These are phyloP conservation scores for Colletotrichum sp. DNA, from an alignment of 2,329 filamentous ascomycete genomes.

Conservation along the genomic window DNA sequence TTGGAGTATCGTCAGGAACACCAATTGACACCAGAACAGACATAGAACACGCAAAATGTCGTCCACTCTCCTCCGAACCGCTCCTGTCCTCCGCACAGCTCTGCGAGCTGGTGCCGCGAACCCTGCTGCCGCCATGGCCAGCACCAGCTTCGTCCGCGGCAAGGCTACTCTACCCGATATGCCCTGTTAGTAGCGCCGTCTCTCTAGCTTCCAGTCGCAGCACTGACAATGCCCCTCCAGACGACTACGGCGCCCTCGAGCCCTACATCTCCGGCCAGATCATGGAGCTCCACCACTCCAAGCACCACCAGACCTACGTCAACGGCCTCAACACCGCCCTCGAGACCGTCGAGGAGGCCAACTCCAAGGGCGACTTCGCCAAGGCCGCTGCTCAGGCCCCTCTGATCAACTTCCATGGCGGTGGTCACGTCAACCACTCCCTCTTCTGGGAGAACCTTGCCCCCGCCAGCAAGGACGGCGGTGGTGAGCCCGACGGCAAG, in stretches of 20 bases:
- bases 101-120: conserved; percentile 71
- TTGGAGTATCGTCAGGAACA: background rate
- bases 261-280: conserved; percentile 83
- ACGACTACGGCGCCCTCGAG: conserved; percentile 97
- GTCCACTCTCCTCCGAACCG: conserved; percentile 74
- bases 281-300: conserved; percentile 95
- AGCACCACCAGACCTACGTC: conserved; percentile 94
- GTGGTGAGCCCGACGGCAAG: conserved; percentile 64
- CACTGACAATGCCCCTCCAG: conserved; percentile 48
- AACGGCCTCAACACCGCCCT: conserved; percentile 83
- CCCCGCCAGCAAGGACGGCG: conserved; percentile 65
- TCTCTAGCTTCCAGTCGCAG: background rate
- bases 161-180: conserved; percentile 96
- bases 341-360: conserved; percentile 72
- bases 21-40: background rate
- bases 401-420: conserved; percentile 79
- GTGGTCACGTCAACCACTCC: conserved; percentile 85
- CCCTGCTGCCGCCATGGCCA: conserved; percentile 66
- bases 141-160: conserved; percentile 78
- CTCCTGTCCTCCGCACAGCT: conserved; percentile 70
- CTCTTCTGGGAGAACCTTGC: conserved; percentile 87
- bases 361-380: conserved; percentile 63
- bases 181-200: conserved; percentile 46
- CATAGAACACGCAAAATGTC: conserved; percentile 63
- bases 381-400: conserved; percentile 56